Percentiles rank a stretch among this genome's conserved stretches.
Conservation (phyloP, 768 basidiomycete genomes). For the Rossbeevera mucosa region DNA sequence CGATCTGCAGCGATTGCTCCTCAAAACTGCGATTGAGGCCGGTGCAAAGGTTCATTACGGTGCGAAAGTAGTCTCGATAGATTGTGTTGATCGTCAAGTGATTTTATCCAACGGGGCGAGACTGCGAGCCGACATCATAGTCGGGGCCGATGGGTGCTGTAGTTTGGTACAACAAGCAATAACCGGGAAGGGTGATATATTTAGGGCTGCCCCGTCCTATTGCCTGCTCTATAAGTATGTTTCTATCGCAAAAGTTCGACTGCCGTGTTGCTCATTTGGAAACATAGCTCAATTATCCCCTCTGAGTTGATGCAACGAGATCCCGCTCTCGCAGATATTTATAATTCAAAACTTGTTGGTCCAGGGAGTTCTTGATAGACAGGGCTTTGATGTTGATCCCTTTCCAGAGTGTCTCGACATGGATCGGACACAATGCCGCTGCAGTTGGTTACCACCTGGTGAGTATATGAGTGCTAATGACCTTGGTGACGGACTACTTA, state of each 20-base stretch:
- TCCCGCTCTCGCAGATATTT: conserved; percentile 34
- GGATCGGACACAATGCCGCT: conserved; percentile 22
- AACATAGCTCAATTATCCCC: conserved; percentile 38
- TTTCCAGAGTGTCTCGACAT: conserved; percentile 12
- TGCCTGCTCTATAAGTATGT: conserved; percentile 44
- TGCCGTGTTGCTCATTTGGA: background rate
- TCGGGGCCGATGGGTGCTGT: conserved; percentile 56
- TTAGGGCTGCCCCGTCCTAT: conserved; percentile 21
- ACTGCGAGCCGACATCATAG: conserved; percentile 47
- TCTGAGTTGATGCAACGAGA: conserved; percentile 38
- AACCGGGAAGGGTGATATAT: conserved; percentile 28
- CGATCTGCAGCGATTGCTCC: conserved; percentile 46
- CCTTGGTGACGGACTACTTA: background rate
- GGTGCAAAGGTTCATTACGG: conserved; percentile 47
- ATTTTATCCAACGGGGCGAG: conserved; percentile 39
- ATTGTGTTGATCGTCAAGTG: conserved; percentile 32
- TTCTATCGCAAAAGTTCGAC: background rate
- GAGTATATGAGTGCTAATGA: background rate
- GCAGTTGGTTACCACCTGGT: conserved; percentile 24
- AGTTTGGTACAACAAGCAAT: conserved; percentile 39
- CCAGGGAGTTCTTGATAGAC: background rate
- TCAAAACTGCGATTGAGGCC: conserved; percentile 40
- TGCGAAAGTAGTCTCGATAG: conserved; percentile 34
- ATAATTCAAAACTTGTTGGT: conserved; percentile 17
- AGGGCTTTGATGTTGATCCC: background rate